Conservation (phyloP, 1,284 basidiomycete genomes). For the Salmacisia buchloeana region DNA sequence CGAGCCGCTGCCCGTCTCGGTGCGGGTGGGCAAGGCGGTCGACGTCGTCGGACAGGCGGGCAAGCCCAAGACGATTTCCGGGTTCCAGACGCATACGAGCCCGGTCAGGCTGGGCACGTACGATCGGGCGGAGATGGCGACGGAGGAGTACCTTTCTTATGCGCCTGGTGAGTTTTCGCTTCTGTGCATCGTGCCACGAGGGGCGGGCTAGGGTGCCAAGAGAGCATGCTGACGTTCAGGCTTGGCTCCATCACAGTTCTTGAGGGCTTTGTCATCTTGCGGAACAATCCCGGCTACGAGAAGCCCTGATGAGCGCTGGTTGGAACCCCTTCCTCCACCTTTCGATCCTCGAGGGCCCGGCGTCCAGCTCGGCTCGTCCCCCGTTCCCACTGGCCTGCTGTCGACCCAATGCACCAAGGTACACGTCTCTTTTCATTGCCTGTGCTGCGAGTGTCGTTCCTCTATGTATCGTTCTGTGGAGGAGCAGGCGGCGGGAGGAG, state of each 20-base stretch:
- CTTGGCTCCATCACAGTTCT: slow-evolving; percentile 15
- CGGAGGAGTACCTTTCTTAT: slow-evolving; percentile 92
- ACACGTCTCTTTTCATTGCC: too few species aligned
- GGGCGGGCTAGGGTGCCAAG: background rate
- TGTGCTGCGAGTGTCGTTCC: too few species aligned
- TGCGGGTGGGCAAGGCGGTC: slow-evolving; percentile 79
- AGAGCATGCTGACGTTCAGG: background rate
- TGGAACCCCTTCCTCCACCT: too few species aligned
- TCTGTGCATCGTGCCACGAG: slow-evolving; percentile 33
- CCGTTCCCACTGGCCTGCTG: too few species aligned
- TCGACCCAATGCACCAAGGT: too few species aligned
- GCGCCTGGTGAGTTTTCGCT: slow-evolving; percentile 82
- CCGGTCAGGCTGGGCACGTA: slow-evolving; percentile 89
- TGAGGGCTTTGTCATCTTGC: slow-evolving; percentile 47
- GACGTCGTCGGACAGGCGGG: slow-evolving; percentile 51
- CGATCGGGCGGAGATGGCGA: slow-evolving; percentile 89
- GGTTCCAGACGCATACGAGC: slow-evolving; percentile 80
- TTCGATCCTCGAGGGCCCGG: too few species aligned
- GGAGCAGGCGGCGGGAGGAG: too few species aligned
- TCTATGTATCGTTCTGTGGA: too few species aligned
- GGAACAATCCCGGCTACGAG: slow-evolving; percentile 53
- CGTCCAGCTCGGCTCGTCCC: too few species aligned
- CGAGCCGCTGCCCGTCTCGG: slow-evolving; percentile 71
- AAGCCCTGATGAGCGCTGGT: too few species aligned
- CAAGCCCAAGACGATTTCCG: slow-evolving; percentile 51